Base-by-base conservation (phyloP, 352 stramenopile species). In the Pythium chondricola region DNA sequence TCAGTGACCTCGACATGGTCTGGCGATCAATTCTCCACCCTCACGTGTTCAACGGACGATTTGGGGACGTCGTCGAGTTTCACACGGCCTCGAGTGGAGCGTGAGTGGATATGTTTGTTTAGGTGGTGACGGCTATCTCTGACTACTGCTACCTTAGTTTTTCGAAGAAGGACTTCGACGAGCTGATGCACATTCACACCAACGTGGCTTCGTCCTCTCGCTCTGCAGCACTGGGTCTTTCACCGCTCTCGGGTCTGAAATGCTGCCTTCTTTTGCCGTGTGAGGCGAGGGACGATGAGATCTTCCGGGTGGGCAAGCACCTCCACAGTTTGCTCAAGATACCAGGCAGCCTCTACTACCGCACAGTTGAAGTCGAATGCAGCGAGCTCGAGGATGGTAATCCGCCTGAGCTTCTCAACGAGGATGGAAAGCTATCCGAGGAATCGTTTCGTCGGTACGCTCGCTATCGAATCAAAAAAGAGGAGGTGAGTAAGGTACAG, bases 221-320 rank as follows among this genome's bases (percentile, higher is more conserved):
- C 2, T 49, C 71, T 22, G 43, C 55, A 16, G 66, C 66, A 8
- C 24, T 79, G 2, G 50, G 64, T 9, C 47, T 69, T 16, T 72
- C 74, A 1, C 62, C 65, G 2, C 54, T 75, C 10, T 52, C 64
- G n/a, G 59, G 49, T 9, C 53, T 88, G 10, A 85, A 85, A 20
- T 91, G 79, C 43, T 88, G 79, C 32, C 50, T 91, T 24, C 52
- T 91, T 31, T 27, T 88, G 16, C 76, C 79, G 14, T 91, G 75
- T 26, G 29, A 52, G 37, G 64, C 76, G 0, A 39, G 56, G 5
- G 68, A 88, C 20, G 64, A 74, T 9, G 78, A 89, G 39, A 88
- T 91, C 17, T 79, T 88, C 30, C 79, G 79, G 16, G 72, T 91
- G 7, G 79, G 79, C 33, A 84, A 71, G 39, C 73, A 88, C 44